Base-by-base conservation (phyloP, 2,329 filamentous ascomycete genomes). In the Furcasterigmium furcatum region DNA sequence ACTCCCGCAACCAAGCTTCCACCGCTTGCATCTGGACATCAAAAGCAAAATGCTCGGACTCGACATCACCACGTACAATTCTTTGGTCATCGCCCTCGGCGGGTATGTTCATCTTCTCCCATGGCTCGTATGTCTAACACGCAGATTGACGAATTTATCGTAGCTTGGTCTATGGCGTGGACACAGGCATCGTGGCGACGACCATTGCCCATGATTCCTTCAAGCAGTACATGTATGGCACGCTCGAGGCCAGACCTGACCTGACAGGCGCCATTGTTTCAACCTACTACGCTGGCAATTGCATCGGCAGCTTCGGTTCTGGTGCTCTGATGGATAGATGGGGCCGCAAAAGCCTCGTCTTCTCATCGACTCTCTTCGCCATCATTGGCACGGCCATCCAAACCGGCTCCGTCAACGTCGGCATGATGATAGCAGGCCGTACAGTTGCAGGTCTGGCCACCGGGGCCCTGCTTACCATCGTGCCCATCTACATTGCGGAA, bases 371-470 rank as follows among this genome's bases (percentile, higher is more conserved):
- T 41, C 49, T n/a, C 10, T 45, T 29, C 4, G 43, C 25, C 9
- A 38, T 41, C 19, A 27, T 47, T 5, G 8, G 39, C 9, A 41
- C 40, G 5, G 27, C 35, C 3, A n/a, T 62, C 10, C 60, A 63
- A 39, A 38, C 45, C 21, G 55, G 50, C 4, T 46, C 56, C 4
- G 44, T 54, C 1, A 50, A 56, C 20, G 46, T 52, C 20, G 55
- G 46, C 29, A 58, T 59, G 56, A 59, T 60, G 52, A 61, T 61
- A 21, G 49, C 54, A 7, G 59, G 59, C 4, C 49, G 59, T 1
- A 46, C 49, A 2, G 34, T 61, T 10, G 51, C 57, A 2, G 58
- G 59, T 3, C 47, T 55, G 25, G 54, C 57, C 2, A 55, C 52
- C 9, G 58, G 58, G 21, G 46, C 55, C 41, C 46, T 61, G 9